These are phyloP conservation scores for Trichocomaceae sp. DNA, from an alignment of 2,329 filamentous ascomycete species.

Conservation along the genomic window DNA sequence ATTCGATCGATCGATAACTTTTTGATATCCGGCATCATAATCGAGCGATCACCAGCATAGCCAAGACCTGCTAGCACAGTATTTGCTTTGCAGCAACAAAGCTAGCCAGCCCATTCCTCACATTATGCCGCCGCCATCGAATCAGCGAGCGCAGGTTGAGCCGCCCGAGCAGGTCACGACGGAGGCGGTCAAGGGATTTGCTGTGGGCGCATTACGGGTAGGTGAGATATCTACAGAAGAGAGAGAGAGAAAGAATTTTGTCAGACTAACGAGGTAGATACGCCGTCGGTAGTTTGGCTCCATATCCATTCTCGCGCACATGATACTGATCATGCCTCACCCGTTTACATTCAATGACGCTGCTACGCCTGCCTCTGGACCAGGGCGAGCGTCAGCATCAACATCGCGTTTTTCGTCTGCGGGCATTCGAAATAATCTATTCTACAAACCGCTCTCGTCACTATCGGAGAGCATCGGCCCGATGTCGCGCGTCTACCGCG, in stretches of 20 bases:
- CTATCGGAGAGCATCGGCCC: conserved; percentile 45
- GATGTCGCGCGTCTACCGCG: conserved; percentile 39
- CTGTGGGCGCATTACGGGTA: conserved; percentile 39
- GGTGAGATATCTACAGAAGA: conserved; percentile 14
- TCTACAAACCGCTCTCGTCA: conserved; percentile 40
- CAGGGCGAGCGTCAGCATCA: conserved; percentile 14
- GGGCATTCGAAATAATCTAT: conserved; percentile 25
- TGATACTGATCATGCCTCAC: conserved; percentile 39
- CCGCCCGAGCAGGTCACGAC: conserved; percentile 38
- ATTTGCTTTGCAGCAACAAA: neutral
- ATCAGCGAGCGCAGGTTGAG: conserved; percentile 33
- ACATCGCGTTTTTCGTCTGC: conserved; percentile 25
- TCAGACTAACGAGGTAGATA: neutral
- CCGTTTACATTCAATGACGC: conserved; percentile 34
- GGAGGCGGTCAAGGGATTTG: conserved; percentile 37
- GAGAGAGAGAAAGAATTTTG: neutral
- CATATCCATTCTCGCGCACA: conserved; percentile 41
- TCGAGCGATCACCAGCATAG: neutral
- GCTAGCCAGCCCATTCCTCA: conserved; percentile 2
- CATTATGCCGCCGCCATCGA: conserved; percentile 38
- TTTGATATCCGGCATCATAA: neutral
- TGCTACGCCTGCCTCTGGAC: conserved; percentile 19
- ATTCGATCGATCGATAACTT: neutral
- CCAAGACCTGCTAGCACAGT: neutral
- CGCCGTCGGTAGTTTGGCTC: conserved; percentile 33